phyloP scores from a whole-genome alignment of 2,329 filamentous ascomycete genomes.

The Alternaria panax region DNA sequence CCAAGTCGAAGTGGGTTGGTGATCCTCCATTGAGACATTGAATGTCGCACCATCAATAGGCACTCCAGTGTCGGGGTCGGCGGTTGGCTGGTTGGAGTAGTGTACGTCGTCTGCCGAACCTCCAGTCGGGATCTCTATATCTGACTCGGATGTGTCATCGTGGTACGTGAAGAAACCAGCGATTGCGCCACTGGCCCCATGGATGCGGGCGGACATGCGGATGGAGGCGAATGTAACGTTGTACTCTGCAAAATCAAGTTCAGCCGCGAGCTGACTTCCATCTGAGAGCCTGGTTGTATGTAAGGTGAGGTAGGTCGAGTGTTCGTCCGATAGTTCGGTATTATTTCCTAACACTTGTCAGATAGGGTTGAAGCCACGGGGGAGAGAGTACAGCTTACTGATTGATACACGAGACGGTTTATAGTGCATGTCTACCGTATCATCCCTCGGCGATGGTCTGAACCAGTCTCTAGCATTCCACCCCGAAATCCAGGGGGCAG shows the following conservation, averaged over 20 bases:
- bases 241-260: slow-evolving; percentile 18
- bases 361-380: fast-evolving
- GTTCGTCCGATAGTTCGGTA: background rate
- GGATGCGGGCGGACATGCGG: slow-evolving; percentile 16
- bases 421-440: slow-evolving; percentile 14
- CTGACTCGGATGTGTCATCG: slow-evolving; percentile 19
- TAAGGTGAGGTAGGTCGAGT: slow-evolving; percentile 8
- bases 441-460: slow-evolving; percentile 1
- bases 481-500: slow-evolving; percentile 14
- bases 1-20: slow-evolving; percentile 9
- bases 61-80: slow-evolving; percentile 7
- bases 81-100: slow-evolving; percentile 20
- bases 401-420: slow-evolving; percentile 12
- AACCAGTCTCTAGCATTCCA: slow-evolving; percentile 16
- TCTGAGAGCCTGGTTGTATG: slow-evolving; percentile 10
- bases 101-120: slow-evolving; percentile 1
- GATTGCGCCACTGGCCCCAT: slow-evolving; percentile 16
- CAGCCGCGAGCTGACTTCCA: slow-evolving; percentile 12
- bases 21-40: slow-evolving; percentile 9
- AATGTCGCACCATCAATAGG: slow-evolving; percentile 18
- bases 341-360: background rate
- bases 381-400: slow-evolving; percentile 1
- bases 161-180: slow-evolving; percentile 24
- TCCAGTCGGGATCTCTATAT: slow-evolving; percentile 22
- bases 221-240: slow-evolving; percentile 20